Base-by-base conservation (phyloP, 2,329 filamentous ascomycete species). In the Byssochlamys sp. region DNA sequence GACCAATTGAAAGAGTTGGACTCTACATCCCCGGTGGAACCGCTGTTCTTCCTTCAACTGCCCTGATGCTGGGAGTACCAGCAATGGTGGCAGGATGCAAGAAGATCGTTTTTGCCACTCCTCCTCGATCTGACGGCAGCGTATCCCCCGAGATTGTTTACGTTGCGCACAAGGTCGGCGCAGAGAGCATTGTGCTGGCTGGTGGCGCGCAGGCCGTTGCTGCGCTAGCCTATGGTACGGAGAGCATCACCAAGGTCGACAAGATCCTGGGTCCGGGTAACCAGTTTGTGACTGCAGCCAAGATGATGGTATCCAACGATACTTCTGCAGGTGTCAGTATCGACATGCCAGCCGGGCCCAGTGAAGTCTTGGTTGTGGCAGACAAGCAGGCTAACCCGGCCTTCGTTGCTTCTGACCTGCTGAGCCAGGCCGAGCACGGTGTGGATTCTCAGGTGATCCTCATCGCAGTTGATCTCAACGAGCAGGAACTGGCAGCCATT, bases 261-360 rank as follows among this genome's bases (percentile, higher is more conserved):
- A 99, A 99, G 83, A 96, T 99, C 65, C 84, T 97, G 11, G 94
- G 94, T 0, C 94, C 94, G 2, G 94, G 94, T 35, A 99, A 99
- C 76, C 94, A 97, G 74, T 99, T 97, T 70, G 94, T 99, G 48
- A 99, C 94, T 0, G 94, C 94, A 0, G 94, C 90, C 55, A 99
- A 99, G 83, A 99, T 99, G 94, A 82, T 91, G 66, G 94, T 99
- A 50, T 90, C 88, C 74, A 99, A 99, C 73, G 94, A 99, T 71
- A 97, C 94, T 51, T 95, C 91, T 59, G 94, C 94, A 11, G 89
- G 90, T 25, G 91, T 96, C 48, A 87, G 90, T 73, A 99, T 99
- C 67, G 94, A 99, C 71, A 99, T 99, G 94, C 94, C 94, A 10
- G 94, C 94, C 35, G 94, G 94, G 0, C 94, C 94, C 0, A 96